Conservation (phyloP, 345 rosid species). For the Orychophragmus violaceus region DNA sequence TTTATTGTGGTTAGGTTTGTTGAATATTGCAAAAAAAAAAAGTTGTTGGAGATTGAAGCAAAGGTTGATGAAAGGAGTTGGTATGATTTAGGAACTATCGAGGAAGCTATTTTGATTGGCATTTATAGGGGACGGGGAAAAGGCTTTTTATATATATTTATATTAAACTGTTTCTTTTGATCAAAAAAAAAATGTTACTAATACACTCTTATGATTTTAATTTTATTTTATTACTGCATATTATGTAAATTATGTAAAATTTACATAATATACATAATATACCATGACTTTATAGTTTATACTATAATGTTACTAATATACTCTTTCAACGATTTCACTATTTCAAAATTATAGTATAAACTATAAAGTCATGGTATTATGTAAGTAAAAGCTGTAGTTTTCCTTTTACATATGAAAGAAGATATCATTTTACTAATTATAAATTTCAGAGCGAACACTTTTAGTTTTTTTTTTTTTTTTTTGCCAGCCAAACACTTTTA, state of each 20-base stretch:
- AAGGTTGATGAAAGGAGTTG: background rate
- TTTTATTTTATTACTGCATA: background rate
- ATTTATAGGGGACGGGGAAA: slow-evolving; percentile 16
- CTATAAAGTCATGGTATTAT: background rate
- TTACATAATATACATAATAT: too few relatives aligned
- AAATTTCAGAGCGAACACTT: background rate
- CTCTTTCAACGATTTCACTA: background rate
- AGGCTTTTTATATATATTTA: background rate
- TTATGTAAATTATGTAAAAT: too few relatives aligned
- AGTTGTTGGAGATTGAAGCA: background rate
- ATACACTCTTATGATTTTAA: background rate
- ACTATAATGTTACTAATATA: too few relatives aligned
- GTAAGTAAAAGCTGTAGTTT: background rate
- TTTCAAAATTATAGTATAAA: background rate
- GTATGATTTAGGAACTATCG: slow-evolving; percentile 17
- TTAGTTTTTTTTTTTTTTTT: too few relatives aligned
- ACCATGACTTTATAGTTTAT: too few relatives aligned
- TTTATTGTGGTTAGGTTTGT: background rate
- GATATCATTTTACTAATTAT: background rate
- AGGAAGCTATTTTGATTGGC: slow-evolving; percentile 17
- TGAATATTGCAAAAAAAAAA: background rate
- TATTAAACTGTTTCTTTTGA: too few relatives aligned
- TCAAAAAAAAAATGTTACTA: background rate
- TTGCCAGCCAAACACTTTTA: too few relatives aligned
- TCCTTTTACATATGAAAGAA: background rate